Conservation (phyloP, 164 flowering plant genomes). For the Umbellularia californica region DNA sequence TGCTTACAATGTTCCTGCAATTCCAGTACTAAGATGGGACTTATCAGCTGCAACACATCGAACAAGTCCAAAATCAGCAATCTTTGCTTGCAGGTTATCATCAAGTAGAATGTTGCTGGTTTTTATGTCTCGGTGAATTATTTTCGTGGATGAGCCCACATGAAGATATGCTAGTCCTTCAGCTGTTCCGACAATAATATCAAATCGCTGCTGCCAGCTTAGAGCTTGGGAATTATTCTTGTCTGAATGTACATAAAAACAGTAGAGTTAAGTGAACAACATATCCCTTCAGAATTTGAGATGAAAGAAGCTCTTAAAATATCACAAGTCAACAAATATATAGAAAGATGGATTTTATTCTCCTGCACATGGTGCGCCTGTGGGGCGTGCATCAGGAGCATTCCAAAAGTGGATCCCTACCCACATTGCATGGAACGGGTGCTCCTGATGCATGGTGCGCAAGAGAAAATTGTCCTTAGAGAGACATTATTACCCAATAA, state of each 20-base stretch:
- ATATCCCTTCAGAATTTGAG: neutral
- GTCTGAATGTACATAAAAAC: neutral
- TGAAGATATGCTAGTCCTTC: slow-evolving; percentile 77
- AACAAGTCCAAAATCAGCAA: slow-evolving; percentile 90
- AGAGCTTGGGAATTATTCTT: slow-evolving; percentile 13
- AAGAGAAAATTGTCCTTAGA: neutral
- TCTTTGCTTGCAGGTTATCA: slow-evolving; percentile 51
- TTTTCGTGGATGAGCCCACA: slow-evolving; percentile 50
- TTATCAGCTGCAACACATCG: slow-evolving; percentile 60
- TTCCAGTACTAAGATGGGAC: slow-evolving; percentile 60
- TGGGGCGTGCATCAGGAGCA: too few species aligned
- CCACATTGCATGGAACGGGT: neutral
- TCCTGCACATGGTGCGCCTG: too few species aligned
- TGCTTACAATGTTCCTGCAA: slow-evolving; percentile 79
- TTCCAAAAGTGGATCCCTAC: neutral
- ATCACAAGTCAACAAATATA: too few species aligned
- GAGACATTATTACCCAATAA: too few species aligned
- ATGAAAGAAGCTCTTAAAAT: neutral
- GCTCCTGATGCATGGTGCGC: neutral
- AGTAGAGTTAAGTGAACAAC: neutral
- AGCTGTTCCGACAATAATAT: slow-evolving; percentile 54
- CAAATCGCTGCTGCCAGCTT: slow-evolving; percentile 47
- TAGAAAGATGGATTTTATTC: too few species aligned
- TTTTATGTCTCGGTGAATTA: slow-evolving; percentile 78
- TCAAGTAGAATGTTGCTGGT: slow-evolving; percentile 67